Evolutionary conservation across 2,329 filamentous ascomycete genomes (phyloP).

Genomic region (Stachybotrys chlorohalonatus): DNA sequence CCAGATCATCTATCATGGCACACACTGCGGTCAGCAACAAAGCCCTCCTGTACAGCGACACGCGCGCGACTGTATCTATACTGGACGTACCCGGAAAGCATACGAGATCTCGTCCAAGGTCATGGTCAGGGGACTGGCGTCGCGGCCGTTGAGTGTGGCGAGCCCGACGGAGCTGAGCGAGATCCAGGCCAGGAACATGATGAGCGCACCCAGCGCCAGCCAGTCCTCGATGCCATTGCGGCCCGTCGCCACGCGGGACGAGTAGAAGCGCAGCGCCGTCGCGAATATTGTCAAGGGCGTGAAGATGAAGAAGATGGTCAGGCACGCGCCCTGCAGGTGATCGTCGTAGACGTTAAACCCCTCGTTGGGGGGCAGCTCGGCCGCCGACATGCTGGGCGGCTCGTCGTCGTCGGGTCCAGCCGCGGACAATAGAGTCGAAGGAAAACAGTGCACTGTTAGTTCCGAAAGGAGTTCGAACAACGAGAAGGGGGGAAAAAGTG

Average conservation of each 20-base stretch:
- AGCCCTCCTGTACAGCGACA: neutral
- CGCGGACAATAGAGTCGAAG: neutral
- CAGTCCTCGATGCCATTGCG: neutral
- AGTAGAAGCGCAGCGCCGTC: neutral
- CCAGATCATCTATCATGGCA: neutral
- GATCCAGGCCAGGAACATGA: neutral
- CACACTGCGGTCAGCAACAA: neutral
- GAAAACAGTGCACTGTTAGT: neutral
- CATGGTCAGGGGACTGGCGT: neutral
- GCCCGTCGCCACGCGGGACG: neutral
- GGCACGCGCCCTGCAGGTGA: neutral
- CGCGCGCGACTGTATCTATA: neutral
- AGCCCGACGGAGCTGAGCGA: neutral
- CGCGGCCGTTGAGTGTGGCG: neutral
- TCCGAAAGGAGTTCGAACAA: neutral
- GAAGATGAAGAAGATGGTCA: neutral
- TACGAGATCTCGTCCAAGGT: neutral
- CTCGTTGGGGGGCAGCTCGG: neutral
- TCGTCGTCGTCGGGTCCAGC: neutral
- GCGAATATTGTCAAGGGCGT: neutral
- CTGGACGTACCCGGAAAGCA: neutral
- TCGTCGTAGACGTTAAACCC: neutral
- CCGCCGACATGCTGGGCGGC: neutral
- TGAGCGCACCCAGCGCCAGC: neutral
- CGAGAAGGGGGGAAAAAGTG: too few species aligned